Conservation (phyloP, 306 rosid species). For the Vigna mungo region DNA sequence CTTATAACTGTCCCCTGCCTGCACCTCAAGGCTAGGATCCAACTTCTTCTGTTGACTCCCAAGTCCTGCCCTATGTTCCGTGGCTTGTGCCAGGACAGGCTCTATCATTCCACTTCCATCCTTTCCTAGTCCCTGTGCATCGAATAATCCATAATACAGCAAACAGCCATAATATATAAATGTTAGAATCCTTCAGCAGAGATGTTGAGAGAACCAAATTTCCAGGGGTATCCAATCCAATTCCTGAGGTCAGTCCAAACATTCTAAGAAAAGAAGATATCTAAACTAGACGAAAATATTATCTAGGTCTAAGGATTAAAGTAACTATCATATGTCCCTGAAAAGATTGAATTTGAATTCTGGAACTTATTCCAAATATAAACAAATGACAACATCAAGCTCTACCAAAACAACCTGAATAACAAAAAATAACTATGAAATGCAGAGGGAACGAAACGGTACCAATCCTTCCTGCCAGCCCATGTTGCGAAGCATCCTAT, state of each 20-base stretch:
- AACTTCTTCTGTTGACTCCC: slow-evolving; percentile 93
- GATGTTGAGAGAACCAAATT: slow-evolving; percentile 33
- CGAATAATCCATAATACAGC: slow-evolving; percentile 48
- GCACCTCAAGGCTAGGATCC: slow-evolving; percentile 86
- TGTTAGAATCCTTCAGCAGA: slow-evolving; percentile 49
- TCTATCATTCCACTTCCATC: slow-evolving; percentile 97
- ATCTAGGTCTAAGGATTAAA: slow-evolving; percentile 12
- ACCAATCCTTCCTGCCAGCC: slow-evolving; percentile 99
- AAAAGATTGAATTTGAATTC: slow-evolving; percentile 8
- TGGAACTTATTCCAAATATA: slow-evolving; percentile 32
- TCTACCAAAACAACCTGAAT: slow-evolving; percentile 43
- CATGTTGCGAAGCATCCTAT: slow-evolving; percentile 99
- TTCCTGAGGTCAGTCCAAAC: slow-evolving; percentile 33
- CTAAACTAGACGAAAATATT: neutral
- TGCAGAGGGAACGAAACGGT: slow-evolving; percentile 61
- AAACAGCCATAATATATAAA: slow-evolving; percentile 46
- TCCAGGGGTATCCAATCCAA: slow-evolving; percentile 47
- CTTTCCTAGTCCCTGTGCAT: slow-evolving; percentile 88
- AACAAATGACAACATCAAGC: slow-evolving; percentile 16
- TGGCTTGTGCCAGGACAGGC: slow-evolving; percentile 90
- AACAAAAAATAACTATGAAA: slow-evolving; percentile 28
- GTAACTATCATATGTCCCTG: slow-evolving; percentile 20
- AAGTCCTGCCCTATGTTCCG: slow-evolving; percentile 90
- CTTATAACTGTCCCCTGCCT: slow-evolving; percentile 92
- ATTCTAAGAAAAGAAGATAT: neutral